Percentiles rank a stretch among this genome's conserved stretches.
phyloP scores from a whole-genome alignment of 2,329 filamentous ascomycete genomes.

The Colletotrichum sp. region DNA sequence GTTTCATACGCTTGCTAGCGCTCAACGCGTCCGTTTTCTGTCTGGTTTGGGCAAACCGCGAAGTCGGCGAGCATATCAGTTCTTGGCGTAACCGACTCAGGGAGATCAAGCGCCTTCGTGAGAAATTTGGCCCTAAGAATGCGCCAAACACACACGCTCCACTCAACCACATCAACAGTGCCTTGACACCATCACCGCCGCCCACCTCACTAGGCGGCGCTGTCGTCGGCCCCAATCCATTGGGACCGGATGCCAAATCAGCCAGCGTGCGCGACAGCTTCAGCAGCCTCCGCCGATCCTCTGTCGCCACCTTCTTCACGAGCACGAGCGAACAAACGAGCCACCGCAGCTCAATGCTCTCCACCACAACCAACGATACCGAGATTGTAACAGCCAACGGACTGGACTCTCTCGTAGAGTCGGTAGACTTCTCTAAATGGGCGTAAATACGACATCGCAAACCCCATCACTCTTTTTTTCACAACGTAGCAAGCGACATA shows the following conservation, averaged over 20 bases:
- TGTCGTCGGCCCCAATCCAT: constrained; percentile 21
- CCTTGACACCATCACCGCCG: constrained; percentile 30
- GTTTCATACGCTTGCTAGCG: constrained; percentile 86
- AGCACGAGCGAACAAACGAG: constrained; percentile 61
- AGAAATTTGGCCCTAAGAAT: constrained; percentile 62
- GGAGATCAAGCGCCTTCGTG: constrained; percentile 82
- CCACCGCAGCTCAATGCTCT: constrained; percentile 63
- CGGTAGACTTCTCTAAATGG: constrained; percentile 45
- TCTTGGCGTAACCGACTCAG: constrained; percentile 88
- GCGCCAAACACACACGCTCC: constrained; percentile 29
- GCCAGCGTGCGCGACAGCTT: constrained; percentile 65
- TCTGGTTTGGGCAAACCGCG: constrained; percentile 81
- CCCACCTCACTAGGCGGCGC: constrained; percentile 35
- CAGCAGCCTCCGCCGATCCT: constrained; percentile 64
- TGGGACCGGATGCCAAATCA: constrained; percentile 40
- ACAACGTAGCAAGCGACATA: not conserved
- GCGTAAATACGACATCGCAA: constrained; percentile 26
- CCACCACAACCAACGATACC: constrained; percentile 58
- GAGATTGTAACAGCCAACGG: constrained; percentile 45
- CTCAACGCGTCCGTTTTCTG: constrained; percentile 95
- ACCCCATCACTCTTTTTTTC: not conserved
- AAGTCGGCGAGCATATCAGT: constrained; percentile 82
- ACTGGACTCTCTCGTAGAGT: constrained; percentile 37
- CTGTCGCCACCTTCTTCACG: constrained; percentile 69
- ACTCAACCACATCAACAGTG: constrained; percentile 31